These are phyloP conservation scores for Didymella pomorum DNA, from an alignment of 2,329 filamentous ascomycete species.

Conservation along the genomic window DNA sequence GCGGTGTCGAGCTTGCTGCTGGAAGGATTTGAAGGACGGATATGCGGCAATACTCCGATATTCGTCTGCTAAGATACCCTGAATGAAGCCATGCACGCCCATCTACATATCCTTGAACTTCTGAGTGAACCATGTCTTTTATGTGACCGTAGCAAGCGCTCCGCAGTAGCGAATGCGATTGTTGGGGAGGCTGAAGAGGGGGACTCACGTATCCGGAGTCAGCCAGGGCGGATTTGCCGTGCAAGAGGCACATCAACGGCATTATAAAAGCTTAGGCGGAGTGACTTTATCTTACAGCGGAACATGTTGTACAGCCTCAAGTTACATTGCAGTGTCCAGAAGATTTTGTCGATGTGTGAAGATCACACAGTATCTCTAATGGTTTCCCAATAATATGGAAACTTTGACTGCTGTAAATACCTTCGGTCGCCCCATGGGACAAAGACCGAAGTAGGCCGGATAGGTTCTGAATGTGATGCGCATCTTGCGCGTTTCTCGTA, in stretches of 20 bases:
- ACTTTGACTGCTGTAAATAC: neutral
- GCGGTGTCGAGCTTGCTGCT: slow-evolving; percentile 48
- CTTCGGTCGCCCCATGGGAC: neutral
- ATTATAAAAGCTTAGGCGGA: too few relatives aligned
- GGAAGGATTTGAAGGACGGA: slow-evolving; percentile 33
- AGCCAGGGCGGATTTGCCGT: too few relatives aligned
- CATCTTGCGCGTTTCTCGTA: neutral
- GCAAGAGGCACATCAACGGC: too few relatives aligned
- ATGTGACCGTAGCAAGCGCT: neutral
- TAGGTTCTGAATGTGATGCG: neutral
- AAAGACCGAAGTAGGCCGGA: neutral
- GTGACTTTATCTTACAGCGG: too few relatives aligned
- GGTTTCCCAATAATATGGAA: neutral
- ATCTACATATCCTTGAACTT: neutral
- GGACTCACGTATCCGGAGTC: too few relatives aligned
- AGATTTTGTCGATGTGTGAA: too few relatives aligned
- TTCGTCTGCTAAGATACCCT: slow-evolving; percentile 42
- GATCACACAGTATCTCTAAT: too few relatives aligned
- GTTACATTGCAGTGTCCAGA: too few relatives aligned
- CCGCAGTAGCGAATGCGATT: neutral
- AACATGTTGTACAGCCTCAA: too few relatives aligned
- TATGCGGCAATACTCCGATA: slow-evolving; percentile 28
- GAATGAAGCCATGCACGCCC: slow-evolving; percentile 50
- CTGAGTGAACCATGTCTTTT: neutral
- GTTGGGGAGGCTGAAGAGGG: too few relatives aligned